Evolutionary conservation across 2,329 filamentous ascomycete species (phyloP).

Genomic region (Ilyonectria sp.): DNA sequence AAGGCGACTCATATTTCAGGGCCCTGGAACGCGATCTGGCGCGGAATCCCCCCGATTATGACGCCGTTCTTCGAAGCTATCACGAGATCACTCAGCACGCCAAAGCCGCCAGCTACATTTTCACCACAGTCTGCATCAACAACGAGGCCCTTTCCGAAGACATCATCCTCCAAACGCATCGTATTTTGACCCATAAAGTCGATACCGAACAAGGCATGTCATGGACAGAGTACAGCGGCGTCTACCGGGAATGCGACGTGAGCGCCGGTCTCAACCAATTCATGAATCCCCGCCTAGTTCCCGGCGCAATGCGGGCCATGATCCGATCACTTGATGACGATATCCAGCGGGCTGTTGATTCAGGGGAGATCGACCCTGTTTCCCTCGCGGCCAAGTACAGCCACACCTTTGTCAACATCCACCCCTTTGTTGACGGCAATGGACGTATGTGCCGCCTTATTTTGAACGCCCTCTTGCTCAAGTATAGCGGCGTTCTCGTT

Average conservation of each 20-base stretch:
- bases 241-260: slow-evolving; percentile 45
- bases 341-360: slow-evolving; percentile 29
- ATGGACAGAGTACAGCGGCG: slow-evolving; percentile 35
- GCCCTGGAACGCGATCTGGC: not conserved
- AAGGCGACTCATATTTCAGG: not conserved
- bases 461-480: slow-evolving; percentile 52
- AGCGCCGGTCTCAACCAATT: slow-evolving; percentile 21
- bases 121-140: slow-evolving; percentile 24
- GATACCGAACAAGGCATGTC: slow-evolving; percentile 15
- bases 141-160: slow-evolving; percentile 36
- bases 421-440: slow-evolving; percentile 56
- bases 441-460: slow-evolving; percentile 52
- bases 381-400: slow-evolving; percentile 48
- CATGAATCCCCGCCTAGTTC: slow-evolving; percentile 28
- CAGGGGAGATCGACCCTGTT: slow-evolving; percentile 38
- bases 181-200: slow-evolving; percentile 34
- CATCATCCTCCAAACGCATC: slow-evolving; percentile 44
- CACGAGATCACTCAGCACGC: slow-evolving; percentile 36
- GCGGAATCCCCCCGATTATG: not conserved
- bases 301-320: slow-evolving; percentile 44
- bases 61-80: not conserved
- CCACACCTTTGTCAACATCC: slow-evolving; percentile 52
- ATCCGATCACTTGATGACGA: slow-evolving; percentile 41
- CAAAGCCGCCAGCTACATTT: slow-evolving; percentile 32
- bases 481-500: slow-evolving; percentile 41